These are phyloP conservation scores for Phalaenopsis equestris DNA, from an alignment of 106 monocot species.

Conservation along the genomic window DNA sequence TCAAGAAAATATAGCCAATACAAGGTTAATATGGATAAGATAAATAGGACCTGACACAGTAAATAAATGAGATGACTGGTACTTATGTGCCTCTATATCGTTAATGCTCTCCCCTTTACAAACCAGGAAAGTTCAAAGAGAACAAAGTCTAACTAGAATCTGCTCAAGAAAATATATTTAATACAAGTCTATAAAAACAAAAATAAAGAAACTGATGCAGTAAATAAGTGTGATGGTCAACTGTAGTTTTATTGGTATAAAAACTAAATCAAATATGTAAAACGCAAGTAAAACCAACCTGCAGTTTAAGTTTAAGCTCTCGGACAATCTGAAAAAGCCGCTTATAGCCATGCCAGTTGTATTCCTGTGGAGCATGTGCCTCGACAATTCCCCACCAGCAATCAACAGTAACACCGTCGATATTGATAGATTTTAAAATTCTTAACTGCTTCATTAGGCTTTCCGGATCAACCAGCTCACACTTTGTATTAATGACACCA, in stretches of 20 bases:
- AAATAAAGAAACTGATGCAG: not conserved
- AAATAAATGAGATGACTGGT: not conserved
- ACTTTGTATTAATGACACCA: constrained; percentile 60
- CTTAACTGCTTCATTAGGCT: constrained; percentile 46
- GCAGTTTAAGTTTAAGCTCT: constrained; percentile 76
- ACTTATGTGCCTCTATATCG: not conserved
- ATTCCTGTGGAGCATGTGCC: constrained; percentile 53
- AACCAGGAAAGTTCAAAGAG: not conserved
- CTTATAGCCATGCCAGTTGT: constrained; percentile 87
- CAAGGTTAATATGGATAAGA: too few species aligned
- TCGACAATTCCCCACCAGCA: constrained; percentile 99
- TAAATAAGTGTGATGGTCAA: not conserved
- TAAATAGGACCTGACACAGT: too few species aligned
- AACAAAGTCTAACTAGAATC: not conserved
- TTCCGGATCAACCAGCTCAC: constrained; percentile 80
- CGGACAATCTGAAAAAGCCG: constrained; percentile 67
- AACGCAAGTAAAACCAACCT: constrained; percentile 36
- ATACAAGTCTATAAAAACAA: not conserved
- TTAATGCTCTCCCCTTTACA: not conserved
- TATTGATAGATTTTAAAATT: constrained; percentile 56
- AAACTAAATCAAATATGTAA: not conserved
- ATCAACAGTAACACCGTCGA: constrained; percentile 89
- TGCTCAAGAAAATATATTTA: not conserved
- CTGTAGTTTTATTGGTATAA: not conserved
- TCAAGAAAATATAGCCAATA: too few species aligned